Conservation (phyloP, 805 yeast genomes). For the Metschnikowia proteae region DNA sequence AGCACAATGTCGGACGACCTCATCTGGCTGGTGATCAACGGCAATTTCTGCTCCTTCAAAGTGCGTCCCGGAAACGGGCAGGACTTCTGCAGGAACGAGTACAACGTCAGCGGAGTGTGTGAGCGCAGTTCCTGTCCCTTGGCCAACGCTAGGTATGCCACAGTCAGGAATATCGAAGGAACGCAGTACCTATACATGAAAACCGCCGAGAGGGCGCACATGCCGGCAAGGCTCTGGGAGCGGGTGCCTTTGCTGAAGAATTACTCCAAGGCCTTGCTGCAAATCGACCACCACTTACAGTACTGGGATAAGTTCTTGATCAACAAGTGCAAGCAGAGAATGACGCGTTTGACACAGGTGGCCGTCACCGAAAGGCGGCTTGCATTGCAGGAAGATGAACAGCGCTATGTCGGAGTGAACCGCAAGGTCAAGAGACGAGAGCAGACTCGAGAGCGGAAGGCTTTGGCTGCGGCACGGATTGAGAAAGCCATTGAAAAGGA, state of each 20-base stretch:
- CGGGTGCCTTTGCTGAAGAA: constrained; percentile 86
- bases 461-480: constrained; percentile 92
- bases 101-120: constrained; percentile 93
- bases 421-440: constrained; percentile 95
- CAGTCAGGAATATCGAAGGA: constrained; percentile 78
- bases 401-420: constrained; percentile 88
- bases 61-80: constrained; percentile 85
- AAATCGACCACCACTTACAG: constrained; percentile 78
- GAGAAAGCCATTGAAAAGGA: constrained; percentile 97
- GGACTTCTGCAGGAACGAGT: constrained; percentile 92
- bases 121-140: constrained; percentile 92
- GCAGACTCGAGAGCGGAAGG: constrained; percentile 91
- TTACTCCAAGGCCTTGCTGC: constrained; percentile 81
- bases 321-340: constrained; percentile 93
- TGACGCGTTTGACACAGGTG: constrained; percentile 91
- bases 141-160: constrained; percentile 90
- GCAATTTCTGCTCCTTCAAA: constrained; percentile 93
- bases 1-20: constrained; percentile 64
- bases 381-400: constrained; percentile 86
- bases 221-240: constrained; percentile 94
- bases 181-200: constrained; percentile 85
- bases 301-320: constrained; percentile 92
- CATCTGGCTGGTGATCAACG: constrained; percentile 95
- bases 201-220: constrained; percentile 96
- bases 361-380: constrained; percentile 92